phyloP scores from a whole-genome alignment of 139 green algal species.

The Asterochloris erici region DNA sequence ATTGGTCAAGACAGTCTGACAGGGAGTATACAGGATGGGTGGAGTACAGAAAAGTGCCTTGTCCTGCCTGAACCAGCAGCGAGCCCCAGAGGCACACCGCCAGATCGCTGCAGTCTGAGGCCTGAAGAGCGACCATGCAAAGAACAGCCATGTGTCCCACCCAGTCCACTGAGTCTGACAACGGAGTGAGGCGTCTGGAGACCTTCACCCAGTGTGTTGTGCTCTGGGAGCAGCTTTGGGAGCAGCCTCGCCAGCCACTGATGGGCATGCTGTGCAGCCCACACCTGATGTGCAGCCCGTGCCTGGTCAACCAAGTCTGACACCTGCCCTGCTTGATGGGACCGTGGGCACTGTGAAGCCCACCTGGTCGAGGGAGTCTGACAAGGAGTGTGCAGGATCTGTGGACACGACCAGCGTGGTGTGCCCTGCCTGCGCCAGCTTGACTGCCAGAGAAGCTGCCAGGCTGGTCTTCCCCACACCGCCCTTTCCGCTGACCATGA shows the following conservation, averaged over 20 bases:
- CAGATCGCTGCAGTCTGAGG: no score
- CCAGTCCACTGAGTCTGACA: no score
- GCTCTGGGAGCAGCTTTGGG: no score
- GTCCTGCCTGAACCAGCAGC: no score
- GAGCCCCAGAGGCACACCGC: no score
- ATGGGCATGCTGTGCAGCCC: background rate
- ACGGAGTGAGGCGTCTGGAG: no score
- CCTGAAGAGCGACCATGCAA: no score
- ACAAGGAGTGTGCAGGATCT: constrained; percentile 94
- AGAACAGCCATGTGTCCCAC: no score
- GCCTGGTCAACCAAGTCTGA: background rate
- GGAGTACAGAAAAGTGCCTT: no score
- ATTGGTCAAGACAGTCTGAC: no score
- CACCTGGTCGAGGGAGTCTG: constrained; percentile 92
- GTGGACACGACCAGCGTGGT: constrained; percentile 94
- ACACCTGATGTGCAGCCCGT: background rate
- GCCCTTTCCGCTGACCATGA: constrained; percentile 90
- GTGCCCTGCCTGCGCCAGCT: constrained; percentile 84
- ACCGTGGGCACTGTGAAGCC: background rate
- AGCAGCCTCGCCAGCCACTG: background rate
- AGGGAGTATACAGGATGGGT: no score
- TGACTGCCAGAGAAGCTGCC: constrained; percentile 84
- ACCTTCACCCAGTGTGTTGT: no score
- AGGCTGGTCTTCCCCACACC: constrained; percentile 97
- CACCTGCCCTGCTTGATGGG: background rate